A percentile compares a stretch with the other conserved stretches of the same genome.
phyloP scores from a whole-genome alignment of 305 asterid genomes.

The Fraxinus angustifolia region DNA sequence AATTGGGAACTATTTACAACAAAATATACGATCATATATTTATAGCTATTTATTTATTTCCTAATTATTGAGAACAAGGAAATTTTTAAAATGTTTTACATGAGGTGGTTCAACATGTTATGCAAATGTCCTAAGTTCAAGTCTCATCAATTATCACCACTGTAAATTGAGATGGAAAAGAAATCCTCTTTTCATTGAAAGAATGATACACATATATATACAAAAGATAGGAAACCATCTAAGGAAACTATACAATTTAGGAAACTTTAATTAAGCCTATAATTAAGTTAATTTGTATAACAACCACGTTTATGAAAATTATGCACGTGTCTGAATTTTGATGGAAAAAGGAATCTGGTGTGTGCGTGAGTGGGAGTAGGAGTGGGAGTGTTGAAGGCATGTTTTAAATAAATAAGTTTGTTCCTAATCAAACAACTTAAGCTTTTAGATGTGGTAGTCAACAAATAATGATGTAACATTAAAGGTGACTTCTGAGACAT shows the following conservation, averaged over 20 bases:
- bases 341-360: background rate
- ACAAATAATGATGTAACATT: background rate
- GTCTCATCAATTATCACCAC: background rate
- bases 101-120: background rate
- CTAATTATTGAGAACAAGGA: background rate
- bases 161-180: too few relatives aligned
- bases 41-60: background rate
- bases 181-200: too few relatives aligned
- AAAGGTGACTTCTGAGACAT: background rate
- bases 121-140: background rate
- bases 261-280: too few relatives aligned
- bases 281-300: too few relatives aligned
- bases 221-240: too few relatives aligned
- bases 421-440: background rate
- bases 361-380: background rate
- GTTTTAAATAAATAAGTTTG: background rate
- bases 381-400: background rate
- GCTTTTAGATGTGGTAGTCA: background rate
- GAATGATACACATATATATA: too few relatives aligned
- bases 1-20: background rate
- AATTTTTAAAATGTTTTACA: background rate
- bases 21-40: background rate
- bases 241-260: too few relatives aligned
- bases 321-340: background rate
- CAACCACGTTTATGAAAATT: background rate